These are phyloP conservation scores for Diversispora epigaea DNA, from an alignment of 192 early-diverging fungal species.

Conservation along the genomic window DNA sequence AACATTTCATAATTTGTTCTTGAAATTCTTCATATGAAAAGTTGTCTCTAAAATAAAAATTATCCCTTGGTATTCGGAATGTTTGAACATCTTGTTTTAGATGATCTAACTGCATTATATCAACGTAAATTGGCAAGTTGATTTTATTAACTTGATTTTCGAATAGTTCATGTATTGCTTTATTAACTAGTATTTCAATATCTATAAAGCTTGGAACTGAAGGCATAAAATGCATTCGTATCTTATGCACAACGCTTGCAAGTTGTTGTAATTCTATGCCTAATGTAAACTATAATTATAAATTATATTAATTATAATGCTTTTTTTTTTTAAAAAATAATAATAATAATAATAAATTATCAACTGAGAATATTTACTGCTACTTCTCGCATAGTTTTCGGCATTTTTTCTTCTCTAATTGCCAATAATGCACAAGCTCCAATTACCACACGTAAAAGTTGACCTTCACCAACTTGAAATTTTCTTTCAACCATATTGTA, in stretches of 20 bases:
- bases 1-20: conserved; percentile 1
- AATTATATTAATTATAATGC: neutral
- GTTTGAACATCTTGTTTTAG: neutral
- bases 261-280: neutral
- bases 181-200: neutral
- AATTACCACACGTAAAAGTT: neutral
- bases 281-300: neutral
- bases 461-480: neutral
- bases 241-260: neutral
- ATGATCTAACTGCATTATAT: neutral
- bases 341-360: too few relatives aligned
- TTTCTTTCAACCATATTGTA: conserved; percentile 3
- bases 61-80: neutral
- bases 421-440: conserved; percentile 8
- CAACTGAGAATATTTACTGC: neutral
- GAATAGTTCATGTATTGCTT: neutral
- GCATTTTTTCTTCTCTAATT: conserved; percentile 12
- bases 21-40: neutral
- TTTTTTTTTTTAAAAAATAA: too few relatives aligned
- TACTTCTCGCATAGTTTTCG: conserved; percentile 3
- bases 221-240: neutral
- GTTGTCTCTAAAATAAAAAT: neutral
- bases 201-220: neutral
- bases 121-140: neutral
- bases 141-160: neutral